Conservation (phyloP, 2,329 filamentous ascomycete genomes). For the Aaosphaeria pasadenensis region DNA sequence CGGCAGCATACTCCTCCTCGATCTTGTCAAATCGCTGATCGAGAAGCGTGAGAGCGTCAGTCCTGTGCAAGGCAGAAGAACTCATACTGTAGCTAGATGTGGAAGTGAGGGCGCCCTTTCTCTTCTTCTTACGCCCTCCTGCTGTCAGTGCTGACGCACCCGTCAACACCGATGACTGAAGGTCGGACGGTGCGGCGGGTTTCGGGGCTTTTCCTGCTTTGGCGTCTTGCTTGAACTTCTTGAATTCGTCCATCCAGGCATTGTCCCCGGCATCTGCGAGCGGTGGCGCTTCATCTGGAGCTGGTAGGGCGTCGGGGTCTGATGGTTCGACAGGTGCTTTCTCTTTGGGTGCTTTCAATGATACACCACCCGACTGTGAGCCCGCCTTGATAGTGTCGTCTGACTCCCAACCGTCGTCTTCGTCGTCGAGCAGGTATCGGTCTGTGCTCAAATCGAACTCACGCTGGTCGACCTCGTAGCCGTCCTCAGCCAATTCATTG, state of each 20-base stretch:
- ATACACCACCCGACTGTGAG: constrained; percentile 20
- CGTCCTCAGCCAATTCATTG: constrained; percentile 65
- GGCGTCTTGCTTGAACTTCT: constrained; percentile 83
- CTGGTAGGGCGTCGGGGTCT: constrained; percentile 41
- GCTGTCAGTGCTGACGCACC: constrained; percentile 64
- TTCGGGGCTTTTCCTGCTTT: constrained; percentile 47
- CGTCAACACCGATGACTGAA: constrained; percentile 69
- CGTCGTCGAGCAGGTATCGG: constrained; percentile 48
- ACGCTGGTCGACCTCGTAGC: constrained; percentile 69
- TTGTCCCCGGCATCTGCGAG: constrained; percentile 55
- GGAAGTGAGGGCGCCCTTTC: constrained; percentile 88
- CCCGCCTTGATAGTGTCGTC: constrained; percentile 78
- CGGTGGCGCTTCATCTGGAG: constrained; percentile 30
- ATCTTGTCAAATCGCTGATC: constrained; percentile 90
- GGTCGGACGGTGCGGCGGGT: constrained; percentile 55
- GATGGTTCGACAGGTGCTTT: constrained; percentile 44
- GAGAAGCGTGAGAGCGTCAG: constrained; percentile 78
- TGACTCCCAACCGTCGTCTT: constrained; percentile 90
- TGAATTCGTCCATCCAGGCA: constrained; percentile 89
- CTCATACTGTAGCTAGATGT: constrained; percentile 90
- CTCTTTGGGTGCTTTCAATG: constrained; percentile 13
- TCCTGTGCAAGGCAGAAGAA: constrained; percentile 80
- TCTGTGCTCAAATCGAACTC: constrained; percentile 69
- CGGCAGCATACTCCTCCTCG: constrained; percentile 70
- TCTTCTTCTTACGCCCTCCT: constrained; percentile 84